phyloP scores from a whole-genome alignment of 2,329 filamentous ascomycete genomes.

The Colletotrichum paranaense region DNA sequence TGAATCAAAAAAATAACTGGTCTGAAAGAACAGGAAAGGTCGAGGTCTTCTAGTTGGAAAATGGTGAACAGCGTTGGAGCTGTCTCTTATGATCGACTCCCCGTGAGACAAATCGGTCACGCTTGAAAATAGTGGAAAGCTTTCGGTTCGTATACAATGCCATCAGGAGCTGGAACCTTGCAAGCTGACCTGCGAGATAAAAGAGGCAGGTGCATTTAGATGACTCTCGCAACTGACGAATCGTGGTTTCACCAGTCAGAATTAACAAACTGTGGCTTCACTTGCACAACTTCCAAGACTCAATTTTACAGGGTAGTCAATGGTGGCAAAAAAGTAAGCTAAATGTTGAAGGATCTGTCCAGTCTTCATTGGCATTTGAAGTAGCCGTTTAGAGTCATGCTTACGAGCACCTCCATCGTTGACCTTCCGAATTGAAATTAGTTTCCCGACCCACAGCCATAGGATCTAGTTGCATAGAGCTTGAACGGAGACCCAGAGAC shows the following conservation, averaged over 20 bases:
- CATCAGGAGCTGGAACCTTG: conserved; percentile 5
- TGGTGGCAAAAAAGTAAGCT: not conserved
- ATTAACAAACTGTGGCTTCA: not conserved
- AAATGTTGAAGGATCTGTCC: conserved; percentile 2
- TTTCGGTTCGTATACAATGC: not conserved
- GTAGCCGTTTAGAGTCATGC: not conserved
- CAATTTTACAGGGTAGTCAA: too few relatives aligned
- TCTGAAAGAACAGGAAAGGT: not conserved
- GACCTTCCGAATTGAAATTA: conserved; percentile 31
- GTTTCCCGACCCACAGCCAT: conserved; percentile 4
- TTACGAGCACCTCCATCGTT: too few relatives aligned
- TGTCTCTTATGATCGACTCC: not conserved
- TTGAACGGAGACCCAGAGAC: not conserved
- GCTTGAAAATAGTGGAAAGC: not conserved
- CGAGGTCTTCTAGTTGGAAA: too few relatives aligned
- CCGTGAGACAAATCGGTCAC: not conserved
- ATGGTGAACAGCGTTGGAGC: too few relatives aligned
- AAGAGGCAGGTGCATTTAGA: conserved; percentile 28
- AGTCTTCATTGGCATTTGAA: not conserved
- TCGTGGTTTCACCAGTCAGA: not conserved
- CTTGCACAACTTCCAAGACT: not conserved
- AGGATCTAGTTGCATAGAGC: not conserved
- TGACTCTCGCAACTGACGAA: not conserved
- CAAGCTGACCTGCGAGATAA: not conserved
- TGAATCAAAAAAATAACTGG: not conserved